phyloP scores from a whole-genome alignment of 352 stramenopile genomes.

The Thraustochytrium striatum region DNA sequence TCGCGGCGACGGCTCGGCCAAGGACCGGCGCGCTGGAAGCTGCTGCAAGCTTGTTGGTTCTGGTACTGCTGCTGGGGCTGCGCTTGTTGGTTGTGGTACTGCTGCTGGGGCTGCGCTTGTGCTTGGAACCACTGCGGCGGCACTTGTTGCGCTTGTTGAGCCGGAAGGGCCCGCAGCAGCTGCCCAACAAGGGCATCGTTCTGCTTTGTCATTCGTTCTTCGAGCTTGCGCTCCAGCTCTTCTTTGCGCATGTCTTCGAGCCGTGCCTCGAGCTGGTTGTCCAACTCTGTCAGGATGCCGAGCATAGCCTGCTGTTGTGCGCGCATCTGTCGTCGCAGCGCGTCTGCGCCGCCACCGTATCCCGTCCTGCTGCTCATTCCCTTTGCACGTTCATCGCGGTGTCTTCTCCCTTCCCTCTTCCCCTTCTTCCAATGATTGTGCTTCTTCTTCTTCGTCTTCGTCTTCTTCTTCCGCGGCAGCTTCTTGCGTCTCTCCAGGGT shows the following conservation, averaged over 20 bases:
- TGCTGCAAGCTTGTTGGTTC: neutral
- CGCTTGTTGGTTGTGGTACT: neutral
- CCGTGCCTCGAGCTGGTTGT: slow-evolving; percentile 2
- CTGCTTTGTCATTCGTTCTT: neutral
- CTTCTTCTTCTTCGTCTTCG: too few relatives aligned
- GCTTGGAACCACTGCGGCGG: neutral
- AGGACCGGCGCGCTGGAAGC: neutral
- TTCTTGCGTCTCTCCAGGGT: too few relatives aligned
- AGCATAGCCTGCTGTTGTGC: slow-evolving; percentile 25
- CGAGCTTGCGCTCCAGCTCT: neutral
- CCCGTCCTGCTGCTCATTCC: too few relatives aligned
- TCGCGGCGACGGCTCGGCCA: too few relatives aligned
- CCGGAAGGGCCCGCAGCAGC: neutral
- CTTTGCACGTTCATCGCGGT: too few relatives aligned
- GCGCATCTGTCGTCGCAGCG: neutral
- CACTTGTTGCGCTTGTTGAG: neutral
- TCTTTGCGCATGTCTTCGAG: neutral
- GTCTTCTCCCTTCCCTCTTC: too few relatives aligned
- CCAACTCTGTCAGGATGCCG: neutral
- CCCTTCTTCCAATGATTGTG: too few relatives aligned
- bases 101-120: neutral
- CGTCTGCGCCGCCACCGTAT: neutral
- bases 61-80: neutral
- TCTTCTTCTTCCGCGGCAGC: too few relatives aligned
- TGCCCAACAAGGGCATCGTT: neutral